A percentile compares a stretch with the other conserved stretches of the same genome.
Evolutionary conservation across 2,329 filamentous ascomycete genomes (phyloP).

Genomic region (Calonectria honghensis): DNA sequence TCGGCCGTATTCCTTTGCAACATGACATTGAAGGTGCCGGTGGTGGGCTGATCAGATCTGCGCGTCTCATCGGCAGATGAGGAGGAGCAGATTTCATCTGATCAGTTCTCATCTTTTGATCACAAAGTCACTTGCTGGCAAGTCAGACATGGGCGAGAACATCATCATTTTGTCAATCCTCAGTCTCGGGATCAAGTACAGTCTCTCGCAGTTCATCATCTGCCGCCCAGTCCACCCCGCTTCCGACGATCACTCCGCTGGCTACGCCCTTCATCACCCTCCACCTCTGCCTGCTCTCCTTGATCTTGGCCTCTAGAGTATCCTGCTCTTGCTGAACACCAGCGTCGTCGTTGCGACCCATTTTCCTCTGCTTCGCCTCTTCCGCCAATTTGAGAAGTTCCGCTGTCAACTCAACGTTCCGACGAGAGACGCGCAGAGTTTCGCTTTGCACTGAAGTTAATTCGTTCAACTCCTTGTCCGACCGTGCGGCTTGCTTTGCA

Average conservation of each 20-base stretch:
- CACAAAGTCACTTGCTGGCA: neutral
- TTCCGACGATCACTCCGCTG: conserved; percentile 86
- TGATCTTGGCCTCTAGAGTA: conserved; percentile 75
- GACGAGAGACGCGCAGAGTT: conserved; percentile 72
- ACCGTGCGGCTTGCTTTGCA: conserved; percentile 74
- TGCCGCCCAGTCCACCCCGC: conserved; percentile 87
- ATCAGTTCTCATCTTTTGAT: conserved; percentile 16
- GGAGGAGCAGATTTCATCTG: neutral
- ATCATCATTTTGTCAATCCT: conserved; percentile 54
- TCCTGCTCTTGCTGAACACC: conserved; percentile 74
- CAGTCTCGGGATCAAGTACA: conserved; percentile 80
- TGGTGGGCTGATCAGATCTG: conserved; percentile 6
- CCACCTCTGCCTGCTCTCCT: conserved; percentile 79
- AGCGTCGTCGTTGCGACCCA: conserved; percentile 72
- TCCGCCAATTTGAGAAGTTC: conserved; percentile 79
- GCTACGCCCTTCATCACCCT: conserved; percentile 85
- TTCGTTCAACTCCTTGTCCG: conserved; percentile 70
- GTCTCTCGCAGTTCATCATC: conserved; percentile 81
- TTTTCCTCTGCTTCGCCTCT: conserved; percentile 71
- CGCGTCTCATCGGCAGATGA: conserved; percentile 27
- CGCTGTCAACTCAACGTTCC: conserved; percentile 78
- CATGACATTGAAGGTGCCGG: conserved; percentile 20
- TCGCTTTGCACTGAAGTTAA: conserved; percentile 76
- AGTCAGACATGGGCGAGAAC: conserved; percentile 22
- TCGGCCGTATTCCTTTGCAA: conserved; percentile 11